These are phyloP conservation scores for Xylaria hypoxylon DNA, from an alignment of 2,329 filamentous ascomycete genomes.

Conservation along the genomic window DNA sequence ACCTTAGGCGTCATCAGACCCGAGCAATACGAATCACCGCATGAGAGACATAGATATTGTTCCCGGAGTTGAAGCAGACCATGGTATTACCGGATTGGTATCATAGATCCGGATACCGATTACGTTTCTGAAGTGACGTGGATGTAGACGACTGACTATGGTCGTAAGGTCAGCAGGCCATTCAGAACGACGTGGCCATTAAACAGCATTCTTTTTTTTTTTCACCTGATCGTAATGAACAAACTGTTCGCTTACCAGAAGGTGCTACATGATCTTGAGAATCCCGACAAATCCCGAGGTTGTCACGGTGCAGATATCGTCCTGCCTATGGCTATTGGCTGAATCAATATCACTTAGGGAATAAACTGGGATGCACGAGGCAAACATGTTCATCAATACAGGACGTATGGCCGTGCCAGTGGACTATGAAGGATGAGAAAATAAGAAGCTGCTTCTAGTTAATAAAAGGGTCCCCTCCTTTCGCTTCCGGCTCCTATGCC, in stretches of 20 bases:
- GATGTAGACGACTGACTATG: too few species aligned
- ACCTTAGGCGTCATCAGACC: too few species aligned
- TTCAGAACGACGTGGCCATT: too few species aligned
- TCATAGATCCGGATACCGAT: not conserved
- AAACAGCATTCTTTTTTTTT: too few species aligned
- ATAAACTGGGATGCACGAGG: not conserved
- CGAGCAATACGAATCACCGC: not conserved
- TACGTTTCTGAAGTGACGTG: too few species aligned
- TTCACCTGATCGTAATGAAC: not conserved
- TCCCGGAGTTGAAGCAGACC: not conserved
- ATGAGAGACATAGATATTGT: not conserved
- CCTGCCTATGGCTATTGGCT: not conserved
- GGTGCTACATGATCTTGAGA: not conserved
- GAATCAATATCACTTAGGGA: not conserved
- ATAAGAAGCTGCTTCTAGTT: not conserved
- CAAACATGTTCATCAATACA: not conserved
- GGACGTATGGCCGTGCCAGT: not conserved
- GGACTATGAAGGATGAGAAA: not conserved
- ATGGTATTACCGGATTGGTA: not conserved
- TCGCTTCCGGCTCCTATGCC: not conserved
- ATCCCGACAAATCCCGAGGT: not conserved
- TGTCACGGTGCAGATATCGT: not conserved
- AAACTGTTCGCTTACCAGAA: constrained; percentile 3
- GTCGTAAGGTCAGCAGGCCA: too few species aligned
- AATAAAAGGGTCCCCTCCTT: not conserved